These are phyloP conservation scores for Malus sieversii DNA, from an alignment of 306 rosid species.

Conservation along the genomic window DNA sequence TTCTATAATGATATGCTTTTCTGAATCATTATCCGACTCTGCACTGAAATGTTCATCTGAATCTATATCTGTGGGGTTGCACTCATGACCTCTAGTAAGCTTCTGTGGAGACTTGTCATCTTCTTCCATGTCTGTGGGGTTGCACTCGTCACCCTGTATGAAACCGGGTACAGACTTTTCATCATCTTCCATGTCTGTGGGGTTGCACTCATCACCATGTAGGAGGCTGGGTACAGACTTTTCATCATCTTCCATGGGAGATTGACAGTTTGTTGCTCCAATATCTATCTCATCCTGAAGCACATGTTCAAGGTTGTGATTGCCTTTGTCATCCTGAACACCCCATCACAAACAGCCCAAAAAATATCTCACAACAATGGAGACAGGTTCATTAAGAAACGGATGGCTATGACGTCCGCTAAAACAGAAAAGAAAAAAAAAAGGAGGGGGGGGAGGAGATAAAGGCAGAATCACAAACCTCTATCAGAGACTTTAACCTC, in stretches of 20 bases:
- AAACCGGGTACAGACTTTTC: conserved; percentile 32
- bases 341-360: conserved; percentile 28
- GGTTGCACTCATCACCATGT: not conserved
- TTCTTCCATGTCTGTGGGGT: conserved; percentile 6
- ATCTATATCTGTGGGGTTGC: conserved; percentile 14
- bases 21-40: conserved; percentile 24
- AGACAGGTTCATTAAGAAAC: not conserved
- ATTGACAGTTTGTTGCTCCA: conserved; percentile 16
- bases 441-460: not conserved
- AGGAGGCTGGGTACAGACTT: conserved; percentile 30
- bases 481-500: conserved; percentile 25
- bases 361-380: conserved; percentile 15
- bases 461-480: conserved; percentile 44
- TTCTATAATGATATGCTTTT: conserved; percentile 15
- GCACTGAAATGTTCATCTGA: not conserved
- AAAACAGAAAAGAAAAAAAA: not conserved
- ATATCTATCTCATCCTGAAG: conserved; percentile 36
- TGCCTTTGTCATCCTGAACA: conserved; percentile 47
- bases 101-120: not conserved
- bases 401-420: conserved; percentile 5
- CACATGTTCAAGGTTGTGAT: conserved; percentile 27
- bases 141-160: conserved; percentile 4
- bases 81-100: conserved; percentile 23
- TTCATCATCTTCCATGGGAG: conserved; percentile 24
- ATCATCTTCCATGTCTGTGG: conserved; percentile 14